Base-by-base conservation (phyloP, 2,329 filamentous ascomycete species). In the Exophiala bonariae region DNA sequence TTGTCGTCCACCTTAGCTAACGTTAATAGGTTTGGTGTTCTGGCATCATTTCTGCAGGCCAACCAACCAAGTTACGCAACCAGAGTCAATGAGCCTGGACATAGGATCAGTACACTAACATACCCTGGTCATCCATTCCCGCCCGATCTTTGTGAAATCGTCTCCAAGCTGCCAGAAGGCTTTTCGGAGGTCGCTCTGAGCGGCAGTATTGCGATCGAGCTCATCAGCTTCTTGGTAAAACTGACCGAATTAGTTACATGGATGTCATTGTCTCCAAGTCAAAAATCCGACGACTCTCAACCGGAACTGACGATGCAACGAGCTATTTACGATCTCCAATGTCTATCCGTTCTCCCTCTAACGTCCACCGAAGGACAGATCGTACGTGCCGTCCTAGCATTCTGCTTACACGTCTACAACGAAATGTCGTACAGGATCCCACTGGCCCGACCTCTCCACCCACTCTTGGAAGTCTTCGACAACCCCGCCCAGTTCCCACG, bases 281-380 rank as follows among this genome's bases (percentile, higher is more conserved):
- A 3, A 18, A 30, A 16, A 11, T 4, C 10, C 9, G 11, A 3
- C n/a, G 38, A 11, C 6, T 13, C 49, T 16, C 41, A 28, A 31
- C 44, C 44, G 18, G 39, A 39, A 16, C 35, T 52, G 36, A 52
- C 49, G 13, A 48, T 52, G 30, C 49, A 52, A 28, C 49, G 49
- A 28, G 49, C 49, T 2, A 52, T 52, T 16, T 52, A 52, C 26
- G 49, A 52, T 26, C 44, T 52, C 11, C 49, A 52, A 28, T 52
- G 49, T 17, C 41, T 52, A 13, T 48, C 41, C 3, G 49, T 44
- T 16, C 35, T 52, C 4, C 36, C 40, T 3, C 19, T 52, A 35
- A 52, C 40, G 4, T 22, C 30, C 6, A 35, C 41, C 17, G 49
- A 52, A 20, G 30, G 13, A 10, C 49, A 48, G 31, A 32, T 52